Base-by-base conservation (phyloP, 1,284 basidiomycete species). In the Boletellus deceptivus region DNA sequence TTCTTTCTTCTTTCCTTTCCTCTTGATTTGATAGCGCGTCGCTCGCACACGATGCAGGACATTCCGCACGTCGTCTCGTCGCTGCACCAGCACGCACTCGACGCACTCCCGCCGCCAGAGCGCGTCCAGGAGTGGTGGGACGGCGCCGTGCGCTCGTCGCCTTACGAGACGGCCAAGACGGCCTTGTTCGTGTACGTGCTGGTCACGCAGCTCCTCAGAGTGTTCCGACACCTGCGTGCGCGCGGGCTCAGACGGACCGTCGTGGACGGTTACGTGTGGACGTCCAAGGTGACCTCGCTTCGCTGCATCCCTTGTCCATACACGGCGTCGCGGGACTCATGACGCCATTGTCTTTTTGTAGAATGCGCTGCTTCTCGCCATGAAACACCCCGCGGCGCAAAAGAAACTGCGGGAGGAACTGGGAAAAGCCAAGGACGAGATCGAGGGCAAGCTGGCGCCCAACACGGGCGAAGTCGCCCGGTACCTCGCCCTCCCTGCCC, bases 341-440 rank as follows among this genome's bases (percentile, higher is more conserved):
- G 29, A 29, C 29, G 11, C 29, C 2, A 27, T 27, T 5, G 10
- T 13, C 9, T 13, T 18, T 44, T 18, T 44, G 13, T 11, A 54
- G 89, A 72, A 78, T 62, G 70, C 80, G 2, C 69, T 93, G 17
- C 70, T 77, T 3, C 70, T 93, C 5, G 72, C 82, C 4, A 74
- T 94, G 38, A 78, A 80, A 27, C 62, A 92, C 4, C 93, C 93
- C 1, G 71, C 82, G 0, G 80, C 82, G n/a, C 76, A 76, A 54
- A 69, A 74, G 54, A 86, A 89, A 58, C 82, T 96, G 35, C 75
- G 80, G 18, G 67, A 73, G 1, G 86, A 96, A 66, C 79, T 98
- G 67, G 79, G 73, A 49, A 77, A 84, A 61, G 84, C 85, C 1
- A 80, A 77, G 49, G 64, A 75, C 3, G 79, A 86, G 27, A 81